These are phyloP conservation scores for Aspergillus awamori DNA, from an alignment of 2,329 filamentous ascomycete genomes.

Conservation along the genomic window DNA sequence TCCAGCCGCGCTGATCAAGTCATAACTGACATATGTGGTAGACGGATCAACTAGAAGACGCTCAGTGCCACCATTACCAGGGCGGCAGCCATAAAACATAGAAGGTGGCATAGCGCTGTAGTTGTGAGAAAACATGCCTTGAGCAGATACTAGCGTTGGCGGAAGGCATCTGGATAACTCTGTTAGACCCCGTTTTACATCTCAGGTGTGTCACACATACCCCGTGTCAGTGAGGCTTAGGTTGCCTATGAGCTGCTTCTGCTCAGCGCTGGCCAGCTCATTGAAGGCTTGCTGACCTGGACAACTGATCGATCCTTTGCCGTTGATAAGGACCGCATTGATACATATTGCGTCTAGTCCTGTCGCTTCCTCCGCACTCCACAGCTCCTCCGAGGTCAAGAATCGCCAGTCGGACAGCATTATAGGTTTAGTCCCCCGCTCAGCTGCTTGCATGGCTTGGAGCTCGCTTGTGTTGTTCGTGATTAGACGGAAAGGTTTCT, in stretches of 20 bases:
- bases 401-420: slow-evolving; percentile 60
- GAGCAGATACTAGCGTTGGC: slow-evolving; percentile 14
- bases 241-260: slow-evolving; percentile 18
- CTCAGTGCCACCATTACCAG: slow-evolving; percentile 49
- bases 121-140: slow-evolving; percentile 24
- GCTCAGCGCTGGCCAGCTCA: slow-evolving; percentile 32
- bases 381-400: slow-evolving; percentile 52
- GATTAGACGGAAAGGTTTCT: slow-evolving; percentile 56
- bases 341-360: slow-evolving; percentile 55
- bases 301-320: slow-evolving; percentile 59
- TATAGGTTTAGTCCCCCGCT: slow-evolving; percentile 49
- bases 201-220: slow-evolving; percentile 7
- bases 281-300: slow-evolving; percentile 48
- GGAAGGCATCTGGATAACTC: slow-evolving; percentile 21
- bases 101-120: slow-evolving; percentile 29
- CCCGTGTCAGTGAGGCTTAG: slow-evolving; percentile 24
- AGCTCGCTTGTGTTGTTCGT: slow-evolving; percentile 39
- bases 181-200: neutral
- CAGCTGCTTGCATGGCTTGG: slow-evolving; percentile 53
- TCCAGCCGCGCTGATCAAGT: slow-evolving; percentile 55
- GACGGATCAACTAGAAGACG: slow-evolving; percentile 43
- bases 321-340: slow-evolving; percentile 63
- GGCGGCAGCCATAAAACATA: slow-evolving; percentile 45
- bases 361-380: slow-evolving; percentile 27
- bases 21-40: slow-evolving; percentile 53